These are phyloP conservation scores for Capsicum chinense DNA, from an alignment of 257 asterid genomes.

Conservation along the genomic window DNA sequence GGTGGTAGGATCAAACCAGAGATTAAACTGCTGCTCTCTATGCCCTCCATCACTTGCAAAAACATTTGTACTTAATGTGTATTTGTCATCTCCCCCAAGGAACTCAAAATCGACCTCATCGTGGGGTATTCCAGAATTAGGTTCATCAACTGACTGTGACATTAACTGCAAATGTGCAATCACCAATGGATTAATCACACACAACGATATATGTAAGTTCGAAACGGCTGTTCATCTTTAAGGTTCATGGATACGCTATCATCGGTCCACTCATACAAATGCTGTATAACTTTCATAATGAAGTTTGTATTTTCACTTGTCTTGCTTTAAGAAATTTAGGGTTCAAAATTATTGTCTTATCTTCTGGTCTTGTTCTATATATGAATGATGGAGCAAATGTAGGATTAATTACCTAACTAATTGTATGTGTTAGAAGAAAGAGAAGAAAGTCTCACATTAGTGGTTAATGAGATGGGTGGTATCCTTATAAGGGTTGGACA, in stretches of 20 bases:
- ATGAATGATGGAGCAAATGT: too few species aligned
- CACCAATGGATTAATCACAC: neutral
- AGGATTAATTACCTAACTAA: neutral
- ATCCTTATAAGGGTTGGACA: too few species aligned
- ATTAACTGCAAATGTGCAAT: conserved; percentile 32
- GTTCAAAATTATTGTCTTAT: too few species aligned
- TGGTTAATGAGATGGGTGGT: too few species aligned
- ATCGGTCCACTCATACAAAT: too few species aligned
- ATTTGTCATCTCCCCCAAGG: conserved; percentile 26
- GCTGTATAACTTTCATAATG: too few species aligned
- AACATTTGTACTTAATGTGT: conserved; percentile 36
- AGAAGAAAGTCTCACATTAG: too few species aligned
- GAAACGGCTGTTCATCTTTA: too few species aligned
- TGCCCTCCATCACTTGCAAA: conserved; percentile 37
- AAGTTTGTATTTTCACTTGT: too few species aligned
- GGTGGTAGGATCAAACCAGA: conserved; percentile 37
- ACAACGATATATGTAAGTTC: neutral
- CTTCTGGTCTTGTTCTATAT: too few species aligned
- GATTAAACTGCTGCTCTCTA: conserved; percentile 40
- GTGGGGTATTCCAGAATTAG: neutral
- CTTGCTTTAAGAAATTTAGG: too few species aligned
- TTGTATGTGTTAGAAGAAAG: neutral
- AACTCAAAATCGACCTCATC: conserved; percentile 47
- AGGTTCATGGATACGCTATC: too few species aligned
- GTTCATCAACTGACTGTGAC: neutral